Conservation (phyloP, 148 eudicot species). For the Vaccinium macrocarpon region DNA sequence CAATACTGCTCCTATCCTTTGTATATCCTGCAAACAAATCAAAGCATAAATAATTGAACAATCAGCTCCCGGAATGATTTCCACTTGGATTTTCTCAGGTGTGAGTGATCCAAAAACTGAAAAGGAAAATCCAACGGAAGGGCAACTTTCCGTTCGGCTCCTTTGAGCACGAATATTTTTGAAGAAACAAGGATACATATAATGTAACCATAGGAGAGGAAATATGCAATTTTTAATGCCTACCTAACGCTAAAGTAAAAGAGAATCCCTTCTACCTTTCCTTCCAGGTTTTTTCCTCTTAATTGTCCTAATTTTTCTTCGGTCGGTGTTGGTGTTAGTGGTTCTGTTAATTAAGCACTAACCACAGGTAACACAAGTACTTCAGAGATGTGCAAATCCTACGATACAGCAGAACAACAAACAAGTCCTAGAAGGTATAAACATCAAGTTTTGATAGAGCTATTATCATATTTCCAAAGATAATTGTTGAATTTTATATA, state of each 20-base stretch:
- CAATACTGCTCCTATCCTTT: conserved; percentile 46
- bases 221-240: neutral
- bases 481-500: neutral
- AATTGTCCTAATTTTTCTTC: neutral
- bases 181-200: neutral
- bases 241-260: neutral
- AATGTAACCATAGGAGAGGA: no score
- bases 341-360: neutral
- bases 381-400: neutral
- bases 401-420: neutral
- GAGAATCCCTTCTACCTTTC: neutral
- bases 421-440: neutral
- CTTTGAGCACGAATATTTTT: neutral
- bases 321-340: neutral
- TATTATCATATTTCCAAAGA: neutral
- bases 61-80: neutral
- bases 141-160: neutral
- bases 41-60: neutral
- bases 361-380: neutral
- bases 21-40: conserved; percentile 37
- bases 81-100: neutral
- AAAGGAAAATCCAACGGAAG: neutral
- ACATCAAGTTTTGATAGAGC: neutral
- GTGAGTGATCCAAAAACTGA: neutral
- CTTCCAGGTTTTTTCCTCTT: neutral